Percentiles rank a stretch among this genome's conserved stretches.
Evolutionary conservation across 768 basidiomycete genomes (phyloP).

Genomic region (Trametes cingulata): DNA sequence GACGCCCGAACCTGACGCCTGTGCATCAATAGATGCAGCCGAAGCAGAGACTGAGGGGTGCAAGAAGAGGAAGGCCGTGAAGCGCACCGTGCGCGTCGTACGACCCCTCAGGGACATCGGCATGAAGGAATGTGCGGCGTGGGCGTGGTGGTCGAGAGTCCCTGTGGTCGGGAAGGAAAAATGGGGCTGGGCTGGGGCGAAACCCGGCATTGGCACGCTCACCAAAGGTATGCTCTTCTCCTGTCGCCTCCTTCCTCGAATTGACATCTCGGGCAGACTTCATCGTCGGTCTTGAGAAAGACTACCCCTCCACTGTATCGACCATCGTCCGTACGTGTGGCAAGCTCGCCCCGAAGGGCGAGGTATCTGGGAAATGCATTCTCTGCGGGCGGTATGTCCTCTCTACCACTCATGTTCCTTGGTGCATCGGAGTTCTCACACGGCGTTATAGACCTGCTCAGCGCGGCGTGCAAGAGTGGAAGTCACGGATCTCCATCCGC

Average conservation of each 20-base stretch:
- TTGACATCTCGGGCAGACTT: conserved; percentile 52
- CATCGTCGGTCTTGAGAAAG: conserved; percentile 74
- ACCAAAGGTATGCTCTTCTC: conserved; percentile 57
- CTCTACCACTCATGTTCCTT: not conserved
- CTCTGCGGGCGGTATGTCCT: conserved; percentile 65
- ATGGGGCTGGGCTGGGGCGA: conserved; percentile 42
- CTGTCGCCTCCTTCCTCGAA: not conserved
- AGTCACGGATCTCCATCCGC: conserved; percentile 69
- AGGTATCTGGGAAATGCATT: conserved; percentile 49
- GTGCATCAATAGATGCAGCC: not conserved
- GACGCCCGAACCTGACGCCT: conserved; percentile 35
- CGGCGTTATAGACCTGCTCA: conserved; percentile 59
- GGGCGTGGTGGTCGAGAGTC: conserved; percentile 72
- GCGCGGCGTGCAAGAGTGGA: conserved; percentile 69
- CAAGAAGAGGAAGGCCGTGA: conserved; percentile 10
- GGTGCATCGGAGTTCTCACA: not conserved
- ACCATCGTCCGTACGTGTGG: conserved; percentile 79
- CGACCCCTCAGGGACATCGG: conserved; percentile 73
- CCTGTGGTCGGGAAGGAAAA: conserved; percentile 51
- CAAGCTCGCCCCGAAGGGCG: conserved; percentile 70
- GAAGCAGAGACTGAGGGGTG: not conserved
- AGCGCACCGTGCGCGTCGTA: conserved; percentile 48
- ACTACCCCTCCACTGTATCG: conserved; percentile 87
- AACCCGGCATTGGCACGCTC: conserved; percentile 60
- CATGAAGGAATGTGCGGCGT: conserved; percentile 77